Evolutionary conservation across 768 basidiomycete species (phyloP).

Genomic region (Scleroderma bovista): DNA sequence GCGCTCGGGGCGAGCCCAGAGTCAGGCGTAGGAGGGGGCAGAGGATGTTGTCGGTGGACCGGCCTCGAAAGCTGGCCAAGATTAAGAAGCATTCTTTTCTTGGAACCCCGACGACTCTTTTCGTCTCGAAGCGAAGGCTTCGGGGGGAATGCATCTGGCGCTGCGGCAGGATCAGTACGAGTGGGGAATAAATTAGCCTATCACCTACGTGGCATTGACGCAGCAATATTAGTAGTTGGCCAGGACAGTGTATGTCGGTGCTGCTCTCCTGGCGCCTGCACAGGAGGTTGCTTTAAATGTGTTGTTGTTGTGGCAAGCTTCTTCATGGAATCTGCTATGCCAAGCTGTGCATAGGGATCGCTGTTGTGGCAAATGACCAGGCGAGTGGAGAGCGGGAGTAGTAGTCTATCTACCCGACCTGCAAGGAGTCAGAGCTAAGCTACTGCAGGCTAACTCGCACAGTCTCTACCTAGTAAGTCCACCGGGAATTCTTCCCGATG

Average conservation of each 20-base stretch:
- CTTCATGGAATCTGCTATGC: conserved; percentile 29
- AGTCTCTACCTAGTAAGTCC: conserved; percentile 23
- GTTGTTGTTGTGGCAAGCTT: conserved; percentile 8
- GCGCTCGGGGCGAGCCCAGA: conserved; percentile 1
- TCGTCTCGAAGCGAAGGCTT: conserved; percentile 11
- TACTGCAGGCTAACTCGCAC: conserved; percentile 2
- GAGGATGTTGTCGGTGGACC: conserved; percentile 20
- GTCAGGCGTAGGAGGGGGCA: conserved; percentile 9
- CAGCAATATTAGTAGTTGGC: conserved; percentile 19
- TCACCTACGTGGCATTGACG: conserved; percentile 36
- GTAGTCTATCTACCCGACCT: conserved; percentile 30
- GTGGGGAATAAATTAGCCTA: conserved; percentile 1
- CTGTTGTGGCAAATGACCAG: conserved; percentile 23
- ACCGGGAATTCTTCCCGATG: conserved; percentile 23
- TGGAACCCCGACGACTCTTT: neutral
- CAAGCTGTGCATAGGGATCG: conserved; percentile 30
- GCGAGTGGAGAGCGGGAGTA: conserved; percentile 28
- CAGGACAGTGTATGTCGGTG: conserved; percentile 17
- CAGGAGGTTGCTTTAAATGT: conserved; percentile 11
- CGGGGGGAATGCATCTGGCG: conserved; percentile 33
- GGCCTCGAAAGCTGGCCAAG: conserved; percentile 19
- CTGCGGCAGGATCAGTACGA: conserved; percentile 21
- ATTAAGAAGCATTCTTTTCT: conserved; percentile 9
- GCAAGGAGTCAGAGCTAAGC: conserved; percentile 2
- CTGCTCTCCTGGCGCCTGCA: conserved; percentile 9